phyloP scores from a whole-genome alignment of 192 early-diverging fungal species.

The Coemansia sp. region DNA sequence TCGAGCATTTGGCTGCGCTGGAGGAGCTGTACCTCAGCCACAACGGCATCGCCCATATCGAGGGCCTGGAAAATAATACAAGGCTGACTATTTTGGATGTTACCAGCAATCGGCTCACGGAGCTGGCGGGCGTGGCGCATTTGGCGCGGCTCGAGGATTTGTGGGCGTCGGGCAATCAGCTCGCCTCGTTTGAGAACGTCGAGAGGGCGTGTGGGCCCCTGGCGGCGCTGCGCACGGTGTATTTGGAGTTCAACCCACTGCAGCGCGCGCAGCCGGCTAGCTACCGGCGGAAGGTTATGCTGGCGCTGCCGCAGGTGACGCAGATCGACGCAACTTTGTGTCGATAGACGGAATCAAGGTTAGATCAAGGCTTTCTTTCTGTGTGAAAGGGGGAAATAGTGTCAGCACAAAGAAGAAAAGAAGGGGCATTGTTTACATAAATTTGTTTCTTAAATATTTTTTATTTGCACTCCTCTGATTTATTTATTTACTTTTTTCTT shows the following conservation, averaged over 20 bases:
- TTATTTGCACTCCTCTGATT: constrained; percentile 22
- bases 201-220: constrained; percentile 64
- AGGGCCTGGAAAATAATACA: constrained; percentile 76
- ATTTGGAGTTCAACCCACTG: constrained; percentile 94
- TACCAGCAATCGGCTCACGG: constrained; percentile 74
- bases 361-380: no score
- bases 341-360: background rate
- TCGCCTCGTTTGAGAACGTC: constrained; percentile 77
- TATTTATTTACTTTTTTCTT: constrained; percentile 20
- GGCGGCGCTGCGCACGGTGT: constrained; percentile 75
- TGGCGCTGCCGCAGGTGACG: constrained; percentile 77
- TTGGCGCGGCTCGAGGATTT: constrained; percentile 78
- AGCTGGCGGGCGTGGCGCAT: constrained; percentile 73
- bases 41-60: constrained; percentile 80
- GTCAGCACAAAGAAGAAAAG: no score
- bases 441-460: no score
- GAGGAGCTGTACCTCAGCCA: constrained; percentile 94
- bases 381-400: no score
- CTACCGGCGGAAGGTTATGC: constrained; percentile 87
- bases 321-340: constrained; percentile 89
- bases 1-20: constrained; percentile 65
- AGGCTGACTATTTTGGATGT: constrained; percentile 81
- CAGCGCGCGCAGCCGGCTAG: constrained; percentile 71
- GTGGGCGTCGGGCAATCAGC: constrained; percentile 84
- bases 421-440: no score